phyloP scores from a whole-genome alignment of 2,329 filamentous ascomycete genomes.

The Fusarium sp. region DNA sequence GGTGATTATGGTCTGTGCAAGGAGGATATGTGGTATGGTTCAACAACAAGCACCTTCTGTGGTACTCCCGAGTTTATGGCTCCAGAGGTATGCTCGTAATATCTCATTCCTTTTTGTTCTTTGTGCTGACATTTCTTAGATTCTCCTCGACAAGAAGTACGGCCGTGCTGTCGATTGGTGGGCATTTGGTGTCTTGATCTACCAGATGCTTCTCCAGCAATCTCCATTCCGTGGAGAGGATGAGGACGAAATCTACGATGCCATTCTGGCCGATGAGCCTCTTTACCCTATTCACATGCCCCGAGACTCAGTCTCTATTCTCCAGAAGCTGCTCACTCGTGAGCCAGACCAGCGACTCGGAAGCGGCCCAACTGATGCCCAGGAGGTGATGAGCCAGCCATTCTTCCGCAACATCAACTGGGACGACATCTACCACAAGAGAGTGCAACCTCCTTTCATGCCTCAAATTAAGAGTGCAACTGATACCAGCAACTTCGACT shows the following conservation, averaged over 20 bases:
- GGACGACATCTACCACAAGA: slow-evolving; percentile 98
- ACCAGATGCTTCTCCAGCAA: slow-evolving; percentile 99
- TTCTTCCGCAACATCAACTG: slow-evolving; percentile 99
- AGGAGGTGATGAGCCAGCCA: slow-evolving; percentile 98
- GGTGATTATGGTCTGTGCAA: slow-evolving; percentile 99
- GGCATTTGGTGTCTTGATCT: slow-evolving; percentile 98
- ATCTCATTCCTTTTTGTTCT: background rate
- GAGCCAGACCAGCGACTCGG: slow-evolving; percentile 94
- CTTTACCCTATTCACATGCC: slow-evolving; percentile 99
- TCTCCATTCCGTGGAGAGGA: slow-evolving; percentile 99
- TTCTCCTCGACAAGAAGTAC: slow-evolving; percentile 98
- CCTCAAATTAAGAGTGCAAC: slow-evolving; percentile 91
- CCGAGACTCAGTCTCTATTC: slow-evolving; percentile 94
- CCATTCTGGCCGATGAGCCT: slow-evolving; percentile 96
- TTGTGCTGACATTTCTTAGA: slow-evolving; percentile 66
- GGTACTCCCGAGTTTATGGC: slow-evolving; percentile 99
- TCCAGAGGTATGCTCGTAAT: slow-evolving; percentile 76
- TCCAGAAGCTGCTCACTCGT: slow-evolving; percentile 95
- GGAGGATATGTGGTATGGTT: slow-evolving; percentile 99
- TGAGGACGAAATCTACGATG: slow-evolving; percentile 99
- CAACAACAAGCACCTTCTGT: slow-evolving; percentile 97
- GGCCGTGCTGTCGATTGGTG: slow-evolving; percentile 98
- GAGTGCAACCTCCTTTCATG: slow-evolving; percentile 87
- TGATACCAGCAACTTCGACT: slow-evolving; percentile 99
- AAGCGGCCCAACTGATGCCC: slow-evolving; percentile 94